phyloP scores from a whole-genome alignment of 2,329 filamentous ascomycete genomes.

The Fusarium graminum region DNA sequence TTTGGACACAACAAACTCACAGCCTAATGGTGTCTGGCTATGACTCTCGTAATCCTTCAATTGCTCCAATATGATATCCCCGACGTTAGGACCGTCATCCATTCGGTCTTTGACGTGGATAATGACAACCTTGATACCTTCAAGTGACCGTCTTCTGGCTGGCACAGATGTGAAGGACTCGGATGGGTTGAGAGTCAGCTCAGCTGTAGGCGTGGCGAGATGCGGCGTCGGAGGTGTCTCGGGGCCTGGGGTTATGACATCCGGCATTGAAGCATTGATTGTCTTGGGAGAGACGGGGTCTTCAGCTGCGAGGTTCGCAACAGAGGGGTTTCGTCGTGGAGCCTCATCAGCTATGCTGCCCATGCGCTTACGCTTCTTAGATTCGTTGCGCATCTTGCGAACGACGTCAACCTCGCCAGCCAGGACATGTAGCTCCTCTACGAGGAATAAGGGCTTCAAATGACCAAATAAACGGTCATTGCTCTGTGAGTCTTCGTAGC shows the following conservation, averaged over 20 bases:
- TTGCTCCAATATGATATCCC: conserved; percentile 77
- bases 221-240: conserved; percentile 62
- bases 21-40: conserved; percentile 75
- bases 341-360: conserved; percentile 47
- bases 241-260: conserved; percentile 33
- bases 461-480: conserved; percentile 89
- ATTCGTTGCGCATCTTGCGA: conserved; percentile 55
- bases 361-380: conserved; percentile 75
- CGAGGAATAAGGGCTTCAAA: conserved; percentile 83
- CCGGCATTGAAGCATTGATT: conserved; percentile 48
- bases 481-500: conserved; percentile 84
- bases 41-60: conserved; percentile 77
- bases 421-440: conserved; percentile 80
- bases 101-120: conserved; percentile 95
- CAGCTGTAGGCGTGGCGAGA: conserved; percentile 62
- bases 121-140: conserved; percentile 83
- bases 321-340: conserved; percentile 41
- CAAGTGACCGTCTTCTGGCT: conserved; percentile 64
- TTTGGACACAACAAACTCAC: conserved; percentile 80
- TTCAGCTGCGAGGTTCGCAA: conserved; percentile 51
- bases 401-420: conserved; percentile 76
- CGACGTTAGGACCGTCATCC: conserved; percentile 74
- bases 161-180: conserved; percentile 48
- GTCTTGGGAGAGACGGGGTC: conserved; percentile 67
- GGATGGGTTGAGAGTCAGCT: conserved; percentile 58